Conservation (phyloP, 805 yeast genomes). For the Schwanniomyces pseudopolymorphus region DNA sequence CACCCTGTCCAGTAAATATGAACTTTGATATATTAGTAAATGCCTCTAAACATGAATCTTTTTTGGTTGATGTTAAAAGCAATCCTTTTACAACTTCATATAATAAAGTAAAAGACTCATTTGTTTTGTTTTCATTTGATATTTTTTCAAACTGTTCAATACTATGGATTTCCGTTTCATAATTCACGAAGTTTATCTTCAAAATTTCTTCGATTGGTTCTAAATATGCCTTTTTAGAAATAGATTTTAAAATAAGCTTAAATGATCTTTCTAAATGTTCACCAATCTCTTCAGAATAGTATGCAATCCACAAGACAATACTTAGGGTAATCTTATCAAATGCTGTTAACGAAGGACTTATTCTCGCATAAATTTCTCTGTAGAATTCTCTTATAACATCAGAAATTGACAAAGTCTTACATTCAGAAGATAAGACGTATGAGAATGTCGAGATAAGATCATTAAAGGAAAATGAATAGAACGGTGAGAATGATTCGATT, state of each 20-base stretch:
- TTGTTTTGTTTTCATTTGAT: constrained; percentile 13
- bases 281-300: constrained; percentile 24
- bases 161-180: constrained; percentile 3
- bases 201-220: constrained; percentile 3
- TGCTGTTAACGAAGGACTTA: constrained; percentile 47
- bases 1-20: constrained; percentile 25
- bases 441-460: constrained; percentile 19
- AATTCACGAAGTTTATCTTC: constrained; percentile 8
- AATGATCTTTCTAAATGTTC: constrained; percentile 15
- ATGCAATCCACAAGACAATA: constrained; percentile 31
- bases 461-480: constrained; percentile 60
- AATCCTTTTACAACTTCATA: constrained; percentile 11
- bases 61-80: constrained; percentile 1
- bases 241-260: constrained; percentile 5
- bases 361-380: constrained; percentile 42
- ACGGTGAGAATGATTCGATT: constrained; percentile 37
- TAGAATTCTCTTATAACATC: constrained; percentile 41
- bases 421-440: constrained; percentile 11
- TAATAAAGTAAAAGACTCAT: constrained; percentile 15
- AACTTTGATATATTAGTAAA: constrained; percentile 17
- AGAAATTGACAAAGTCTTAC: constrained; percentile 15
- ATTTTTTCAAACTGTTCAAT: constrained; percentile 7
- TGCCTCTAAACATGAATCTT: constrained; percentile 13
- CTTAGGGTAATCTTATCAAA: constrained; percentile 48
- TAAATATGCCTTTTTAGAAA: not conserved